phyloP scores from a whole-genome alignment of 805 yeast genomes.

The Barnettozyma wickerhamii region DNA sequence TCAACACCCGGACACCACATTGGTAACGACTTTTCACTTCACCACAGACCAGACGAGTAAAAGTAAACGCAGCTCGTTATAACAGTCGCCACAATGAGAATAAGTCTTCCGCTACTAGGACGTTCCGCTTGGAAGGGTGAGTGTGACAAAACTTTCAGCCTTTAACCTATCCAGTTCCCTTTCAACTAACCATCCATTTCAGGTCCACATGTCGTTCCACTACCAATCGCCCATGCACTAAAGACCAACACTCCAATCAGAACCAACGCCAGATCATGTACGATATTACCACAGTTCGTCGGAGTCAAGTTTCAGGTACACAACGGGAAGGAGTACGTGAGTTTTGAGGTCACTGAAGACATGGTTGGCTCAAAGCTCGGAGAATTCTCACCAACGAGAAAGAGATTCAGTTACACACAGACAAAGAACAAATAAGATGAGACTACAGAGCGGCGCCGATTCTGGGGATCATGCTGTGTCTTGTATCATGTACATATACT shows the following conservation, averaged over 20 bases:
- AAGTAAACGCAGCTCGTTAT: too few species aligned
- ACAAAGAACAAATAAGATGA: constrained; percentile 50
- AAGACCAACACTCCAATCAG: constrained; percentile 80
- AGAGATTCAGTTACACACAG: constrained; percentile 77
- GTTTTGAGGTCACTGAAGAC: constrained; percentile 81
- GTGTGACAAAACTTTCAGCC: constrained; percentile 11
- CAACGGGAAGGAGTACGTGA: constrained; percentile 92
- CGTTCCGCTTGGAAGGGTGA: constrained; percentile 59
- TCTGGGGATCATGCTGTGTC: background rate
- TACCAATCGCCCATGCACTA: constrained; percentile 86
- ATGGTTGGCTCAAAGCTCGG: constrained; percentile 97
- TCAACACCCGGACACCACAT: too few species aligned
- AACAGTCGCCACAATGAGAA: constrained; percentile 35
- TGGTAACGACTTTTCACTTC: too few species aligned
- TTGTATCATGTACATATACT: too few species aligned
- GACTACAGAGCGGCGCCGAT: background rate
- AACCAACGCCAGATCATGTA: constrained; percentile 94
- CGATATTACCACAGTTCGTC: constrained; percentile 92
- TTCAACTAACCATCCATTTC: background rate
- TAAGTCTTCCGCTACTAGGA: constrained; percentile 33
- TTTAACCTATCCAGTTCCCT: background rate
- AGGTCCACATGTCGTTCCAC: constrained; percentile 92
- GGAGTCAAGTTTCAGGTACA: constrained; percentile 94
- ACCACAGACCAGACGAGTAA: too few species aligned
- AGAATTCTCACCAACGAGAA: constrained; percentile 92